Conservation (phyloP, 2,329 filamentous ascomycete species). For the Cladosporium austrohemisphaericum region DNA sequence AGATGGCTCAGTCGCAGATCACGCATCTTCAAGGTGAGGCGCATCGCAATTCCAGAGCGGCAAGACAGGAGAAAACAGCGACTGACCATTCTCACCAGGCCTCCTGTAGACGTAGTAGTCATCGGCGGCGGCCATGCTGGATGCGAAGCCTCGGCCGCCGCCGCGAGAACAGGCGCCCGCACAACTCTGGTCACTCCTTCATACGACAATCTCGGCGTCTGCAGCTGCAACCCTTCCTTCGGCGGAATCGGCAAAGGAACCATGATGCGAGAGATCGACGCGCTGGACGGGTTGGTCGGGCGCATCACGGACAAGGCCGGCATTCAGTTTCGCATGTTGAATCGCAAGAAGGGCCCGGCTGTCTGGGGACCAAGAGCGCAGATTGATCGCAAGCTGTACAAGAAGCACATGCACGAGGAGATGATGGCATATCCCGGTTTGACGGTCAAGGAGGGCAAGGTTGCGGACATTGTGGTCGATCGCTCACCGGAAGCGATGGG, state of each 20-base stretch:
- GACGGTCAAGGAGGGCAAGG: conserved; percentile 77
- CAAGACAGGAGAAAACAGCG: neutral
- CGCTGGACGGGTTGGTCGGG: conserved; percentile 83
- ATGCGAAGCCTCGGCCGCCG: conserved; percentile 86
- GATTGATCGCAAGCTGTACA: conserved; percentile 87
- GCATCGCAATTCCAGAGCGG: conserved; percentile 26
- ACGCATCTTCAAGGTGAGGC: conserved; percentile 24
- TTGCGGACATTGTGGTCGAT: conserved; percentile 82
- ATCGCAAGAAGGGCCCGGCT: conserved; percentile 84
- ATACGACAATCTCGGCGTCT: conserved; percentile 83
- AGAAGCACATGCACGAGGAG: conserved; percentile 85
- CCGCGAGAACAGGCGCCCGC: conserved; percentile 80
- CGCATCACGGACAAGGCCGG: conserved; percentile 89
- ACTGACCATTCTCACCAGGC: conserved; percentile 34
- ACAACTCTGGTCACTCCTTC: conserved; percentile 89
- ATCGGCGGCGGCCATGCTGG: conserved; percentile 96
- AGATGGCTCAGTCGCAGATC: no score
- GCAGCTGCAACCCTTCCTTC: conserved; percentile 95
- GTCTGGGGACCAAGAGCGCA: conserved; percentile 97
- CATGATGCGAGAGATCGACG: conserved; percentile 92
- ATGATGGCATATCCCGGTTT: conserved; percentile 73
- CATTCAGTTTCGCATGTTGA: conserved; percentile 88
- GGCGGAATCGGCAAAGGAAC: conserved; percentile 98
- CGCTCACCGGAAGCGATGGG: conserved; percentile 47
- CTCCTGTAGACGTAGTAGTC: conserved; percentile 74